These are phyloP conservation scores for Lasiodiplodia theobromae DNA, from an alignment of 2,329 filamentous ascomycete genomes.

Conservation along the genomic window DNA sequence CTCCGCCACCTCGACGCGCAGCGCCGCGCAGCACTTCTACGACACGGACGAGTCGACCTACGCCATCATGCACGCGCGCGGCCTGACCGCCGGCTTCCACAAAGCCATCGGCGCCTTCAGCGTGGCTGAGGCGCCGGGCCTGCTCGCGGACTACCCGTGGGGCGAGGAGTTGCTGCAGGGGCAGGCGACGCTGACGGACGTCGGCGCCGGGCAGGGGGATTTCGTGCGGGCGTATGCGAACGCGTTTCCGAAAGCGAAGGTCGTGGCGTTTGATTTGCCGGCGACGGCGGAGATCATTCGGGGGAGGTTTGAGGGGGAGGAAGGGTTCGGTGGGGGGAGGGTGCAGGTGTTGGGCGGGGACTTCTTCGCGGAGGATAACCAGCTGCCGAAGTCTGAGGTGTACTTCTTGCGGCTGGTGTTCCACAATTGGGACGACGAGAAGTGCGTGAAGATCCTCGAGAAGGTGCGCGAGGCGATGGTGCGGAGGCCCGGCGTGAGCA, in stretches of 20 bases:
- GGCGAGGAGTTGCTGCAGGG: neutral
- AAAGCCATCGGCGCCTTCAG: conserved; percentile 10
- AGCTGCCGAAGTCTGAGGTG: neutral
- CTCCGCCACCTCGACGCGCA: neutral
- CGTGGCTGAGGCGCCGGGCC: conserved; percentile 3
- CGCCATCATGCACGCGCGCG: neutral
- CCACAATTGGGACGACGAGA: conserved; percentile 7
- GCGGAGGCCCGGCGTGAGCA: neutral
- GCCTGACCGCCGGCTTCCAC: conserved; percentile 8
- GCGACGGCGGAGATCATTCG: neutral
- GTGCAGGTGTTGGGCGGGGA: neutral
- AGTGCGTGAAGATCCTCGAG: neutral
- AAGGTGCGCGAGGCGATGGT: conserved; percentile 5
- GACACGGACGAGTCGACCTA: neutral
- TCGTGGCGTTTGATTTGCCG: conserved; percentile 8
- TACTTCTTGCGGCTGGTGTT: conserved; percentile 8
- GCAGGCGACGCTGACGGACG: neutral
- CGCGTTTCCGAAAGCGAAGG: neutral
- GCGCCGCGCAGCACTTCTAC: conserved; percentile 2
- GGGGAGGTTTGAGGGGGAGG: neutral
- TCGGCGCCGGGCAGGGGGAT: conserved; percentile 8
- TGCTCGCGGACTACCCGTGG: conserved; percentile 7
- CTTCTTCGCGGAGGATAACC: neutral
- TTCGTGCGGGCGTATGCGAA: neutral
- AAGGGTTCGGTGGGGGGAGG: neutral